A percentile compares a stretch with the other conserved stretches of the same genome.
phyloP scores from a whole-genome alignment of 2,329 filamentous ascomycete species.

The Hypoxylon sp. region DNA sequence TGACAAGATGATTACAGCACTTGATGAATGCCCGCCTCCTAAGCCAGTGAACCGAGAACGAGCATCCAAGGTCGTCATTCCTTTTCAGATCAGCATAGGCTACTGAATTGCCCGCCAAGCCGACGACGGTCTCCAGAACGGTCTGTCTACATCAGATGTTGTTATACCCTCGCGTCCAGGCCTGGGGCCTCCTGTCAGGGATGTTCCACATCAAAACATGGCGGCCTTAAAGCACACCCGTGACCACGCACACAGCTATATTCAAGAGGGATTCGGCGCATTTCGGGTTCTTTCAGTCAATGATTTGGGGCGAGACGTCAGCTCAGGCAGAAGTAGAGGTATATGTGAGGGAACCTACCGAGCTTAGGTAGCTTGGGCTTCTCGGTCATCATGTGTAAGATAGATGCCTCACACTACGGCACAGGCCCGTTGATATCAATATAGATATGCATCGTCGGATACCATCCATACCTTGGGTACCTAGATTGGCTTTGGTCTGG shows the following conservation, averaged over 20 bases:
- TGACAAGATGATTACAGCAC: not conserved
- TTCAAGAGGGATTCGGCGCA: not conserved
- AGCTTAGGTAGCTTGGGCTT: not conserved
- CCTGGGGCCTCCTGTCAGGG: not conserved
- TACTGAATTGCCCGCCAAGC: conserved; percentile 2
- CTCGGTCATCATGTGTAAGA: not conserved
- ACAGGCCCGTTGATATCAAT: not conserved
- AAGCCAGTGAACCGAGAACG: not conserved
- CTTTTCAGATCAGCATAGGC: not conserved
- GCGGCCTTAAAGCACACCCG: conserved; percentile 1
- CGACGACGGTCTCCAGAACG: not conserved
- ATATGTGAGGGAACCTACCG: not conserved
- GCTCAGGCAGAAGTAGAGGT: no score
- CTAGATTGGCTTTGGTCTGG: not conserved
- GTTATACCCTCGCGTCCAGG: not conserved
- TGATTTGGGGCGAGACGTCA: not conserved
- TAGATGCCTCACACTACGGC: not conserved
- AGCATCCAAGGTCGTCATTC: not conserved
- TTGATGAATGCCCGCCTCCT: not conserved
- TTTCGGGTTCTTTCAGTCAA: not conserved
- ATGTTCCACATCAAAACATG: conserved; percentile 12
- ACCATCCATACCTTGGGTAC: no score
- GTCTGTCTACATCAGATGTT: conserved; percentile 3
- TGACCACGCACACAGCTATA: not conserved
- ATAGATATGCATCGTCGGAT: not conserved